These are phyloP conservation scores for Aureobasidium sp. DNA, from an alignment of 2,329 filamentous ascomycete species.

Conservation along the genomic window DNA sequence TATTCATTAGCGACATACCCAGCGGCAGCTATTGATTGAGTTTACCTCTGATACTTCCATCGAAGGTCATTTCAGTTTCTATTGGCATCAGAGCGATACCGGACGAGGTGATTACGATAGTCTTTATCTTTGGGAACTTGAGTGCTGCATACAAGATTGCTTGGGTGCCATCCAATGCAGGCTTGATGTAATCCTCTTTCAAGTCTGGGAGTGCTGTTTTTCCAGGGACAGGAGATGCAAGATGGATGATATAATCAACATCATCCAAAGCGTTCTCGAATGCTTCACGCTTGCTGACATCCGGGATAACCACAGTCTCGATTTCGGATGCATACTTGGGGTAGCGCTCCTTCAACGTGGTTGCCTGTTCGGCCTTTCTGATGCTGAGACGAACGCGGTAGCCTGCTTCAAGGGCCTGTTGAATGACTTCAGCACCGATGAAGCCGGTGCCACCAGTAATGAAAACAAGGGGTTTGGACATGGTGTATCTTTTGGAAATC, in stretches of 20 bases:
- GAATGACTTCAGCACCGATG: conserved; percentile 25
- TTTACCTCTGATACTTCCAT: background rate
- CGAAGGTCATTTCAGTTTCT: background rate
- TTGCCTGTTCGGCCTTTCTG: conserved; percentile 17
- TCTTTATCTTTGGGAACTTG: conserved; percentile 22
- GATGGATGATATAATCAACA: conserved; percentile 26
- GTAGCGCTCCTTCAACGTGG: background rate
- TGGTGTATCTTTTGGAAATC: background rate
- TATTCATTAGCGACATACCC: background rate
- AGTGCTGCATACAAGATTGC: conserved; percentile 23
- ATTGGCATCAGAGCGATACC: conserved; percentile 20
- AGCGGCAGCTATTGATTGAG: background rate
- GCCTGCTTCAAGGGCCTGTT: conserved; percentile 19
- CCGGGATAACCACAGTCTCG: conserved; percentile 19
- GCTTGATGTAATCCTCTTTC: conserved; percentile 23
- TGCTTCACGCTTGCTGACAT: conserved; percentile 18
- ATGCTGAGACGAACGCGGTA: conserved; percentile 20
- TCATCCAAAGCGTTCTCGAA: conserved; percentile 18
- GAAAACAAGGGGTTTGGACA: conserved; percentile 15
- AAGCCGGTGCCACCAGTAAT: conserved; percentile 26
- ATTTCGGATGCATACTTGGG: conserved; percentile 1
- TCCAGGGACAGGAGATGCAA: conserved; percentile 27
- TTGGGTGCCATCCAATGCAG: conserved; percentile 25
- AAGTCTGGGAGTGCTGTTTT: conserved; percentile 12
- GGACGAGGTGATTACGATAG: conserved; percentile 25